A percentile compares a stretch with the other conserved stretches of the same genome.
Evolutionary conservation across 805 yeast species (phyloP).

Genomic region (Suhomyces vadensis): DNA sequence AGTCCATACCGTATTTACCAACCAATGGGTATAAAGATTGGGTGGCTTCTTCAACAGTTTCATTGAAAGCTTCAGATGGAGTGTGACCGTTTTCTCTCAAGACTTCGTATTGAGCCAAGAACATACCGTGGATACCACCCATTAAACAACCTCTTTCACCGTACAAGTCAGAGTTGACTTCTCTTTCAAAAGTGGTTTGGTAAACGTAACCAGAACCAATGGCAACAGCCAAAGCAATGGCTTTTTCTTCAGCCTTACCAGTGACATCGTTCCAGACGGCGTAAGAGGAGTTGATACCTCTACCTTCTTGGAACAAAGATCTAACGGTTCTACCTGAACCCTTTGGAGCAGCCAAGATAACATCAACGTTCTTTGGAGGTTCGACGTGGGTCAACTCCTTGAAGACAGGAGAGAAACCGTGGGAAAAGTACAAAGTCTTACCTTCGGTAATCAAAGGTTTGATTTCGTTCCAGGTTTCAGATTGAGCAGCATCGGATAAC

Average conservation of each 20-base stretch:
- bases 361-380: slow-evolving; percentile 93
- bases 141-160: slow-evolving; percentile 99
- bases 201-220: slow-evolving; percentile 99
- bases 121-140: slow-evolving; percentile 99
- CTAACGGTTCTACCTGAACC: slow-evolving; percentile 99
- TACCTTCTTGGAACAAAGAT: slow-evolving; percentile 98
- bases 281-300: slow-evolving; percentile 99
- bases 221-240: slow-evolving; percentile 97
- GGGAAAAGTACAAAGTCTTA: slow-evolving; percentile 98
- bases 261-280: slow-evolving; percentile 99
- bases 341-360: slow-evolving; percentile 99
- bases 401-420: slow-evolving; percentile 99
- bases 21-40: slow-evolving; percentile 98
- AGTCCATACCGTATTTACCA: slow-evolving; percentile 99
- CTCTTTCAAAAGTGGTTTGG: slow-evolving; percentile 99
- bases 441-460: slow-evolving; percentile 94
- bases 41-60: slow-evolving; percentile 99
- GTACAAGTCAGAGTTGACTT: slow-evolving; percentile 97
- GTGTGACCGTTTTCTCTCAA: slow-evolving; percentile 99
- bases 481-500: slow-evolving; percentile 98
- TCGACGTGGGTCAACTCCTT: slow-evolving; percentile 95
- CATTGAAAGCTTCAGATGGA: slow-evolving; percentile 99
- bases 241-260: slow-evolving; percentile 99
- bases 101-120: slow-evolving; percentile 99
- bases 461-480: slow-evolving; percentile 91